These are phyloP conservation scores for Pseudogymnoascus destructans DNA, from an alignment of 2,329 filamentous ascomycete species.

Conservation along the genomic window DNA sequence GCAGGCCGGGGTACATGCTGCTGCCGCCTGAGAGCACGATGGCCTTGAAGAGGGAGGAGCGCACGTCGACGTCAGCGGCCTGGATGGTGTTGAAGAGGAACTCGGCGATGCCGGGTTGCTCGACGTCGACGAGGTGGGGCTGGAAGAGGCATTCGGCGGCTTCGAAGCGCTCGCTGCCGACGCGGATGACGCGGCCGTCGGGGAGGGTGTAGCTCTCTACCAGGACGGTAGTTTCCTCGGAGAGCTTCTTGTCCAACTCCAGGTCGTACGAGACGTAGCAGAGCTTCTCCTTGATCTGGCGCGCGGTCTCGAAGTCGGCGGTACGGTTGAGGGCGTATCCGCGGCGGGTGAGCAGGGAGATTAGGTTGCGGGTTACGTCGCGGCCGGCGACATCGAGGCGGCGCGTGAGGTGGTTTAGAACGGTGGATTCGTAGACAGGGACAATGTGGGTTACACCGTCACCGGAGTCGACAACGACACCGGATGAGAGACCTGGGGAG, in stretches of 20 bases:
- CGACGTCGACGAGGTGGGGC: conserved; percentile 92
- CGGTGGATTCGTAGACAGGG: conserved; percentile 94
- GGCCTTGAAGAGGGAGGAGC: conserved; percentile 88
- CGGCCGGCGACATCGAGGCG: conserved; percentile 90
- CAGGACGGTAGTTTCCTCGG: conserved; percentile 91
- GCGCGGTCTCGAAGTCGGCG: conserved; percentile 96
- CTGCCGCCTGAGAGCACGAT: conserved; percentile 92
- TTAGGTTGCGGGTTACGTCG: conserved; percentile 96
- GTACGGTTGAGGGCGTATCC: conserved; percentile 97
- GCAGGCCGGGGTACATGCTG: conserved; percentile 97
- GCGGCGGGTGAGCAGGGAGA: conserved; percentile 81
- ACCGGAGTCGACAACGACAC: conserved; percentile 97
- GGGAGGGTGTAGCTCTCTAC: conserved; percentile 97
- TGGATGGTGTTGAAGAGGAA: conserved; percentile 99
- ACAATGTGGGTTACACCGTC: conserved; percentile 98
- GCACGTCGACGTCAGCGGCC: conserved; percentile 85
- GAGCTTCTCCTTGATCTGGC: conserved; percentile 99
- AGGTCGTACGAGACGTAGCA: conserved; percentile 99
- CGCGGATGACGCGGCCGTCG: conserved; percentile 88
- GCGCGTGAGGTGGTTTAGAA: conserved; percentile 90
- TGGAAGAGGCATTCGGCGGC: conserved; percentile 98
- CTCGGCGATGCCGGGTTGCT: conserved; percentile 92
- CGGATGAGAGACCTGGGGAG: conserved; percentile 60
- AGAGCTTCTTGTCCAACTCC: conserved; percentile 87
- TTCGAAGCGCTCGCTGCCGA: conserved; percentile 95